A percentile compares a stretch with the other conserved stretches of the same genome.
These are phyloP conservation scores for Lathyrus sativus DNA, from an alignment of 306 rosid genomes.

Conservation along the genomic window DNA sequence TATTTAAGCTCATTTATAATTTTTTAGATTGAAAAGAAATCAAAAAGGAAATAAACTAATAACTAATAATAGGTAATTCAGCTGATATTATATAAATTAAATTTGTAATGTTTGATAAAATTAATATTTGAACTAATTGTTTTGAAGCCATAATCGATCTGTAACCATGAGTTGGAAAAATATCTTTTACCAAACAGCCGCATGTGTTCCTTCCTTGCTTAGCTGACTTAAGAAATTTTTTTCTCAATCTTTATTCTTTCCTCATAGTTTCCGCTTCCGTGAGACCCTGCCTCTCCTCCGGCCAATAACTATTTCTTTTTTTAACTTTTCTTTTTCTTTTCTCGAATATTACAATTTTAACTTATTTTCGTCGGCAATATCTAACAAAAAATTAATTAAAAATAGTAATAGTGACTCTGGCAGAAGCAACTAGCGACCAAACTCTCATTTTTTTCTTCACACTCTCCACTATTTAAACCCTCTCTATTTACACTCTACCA, in stretches of 20 bases:
- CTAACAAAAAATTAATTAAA: slow-evolving; percentile 6
- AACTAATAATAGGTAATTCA: too few species aligned
- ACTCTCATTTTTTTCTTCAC: not conserved
- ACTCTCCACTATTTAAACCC: slow-evolving; percentile 26
- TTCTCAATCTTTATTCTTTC: not conserved
- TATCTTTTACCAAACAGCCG: too few species aligned
- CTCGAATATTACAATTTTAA: not conserved
- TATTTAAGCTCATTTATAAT: too few species aligned
- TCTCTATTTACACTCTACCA: not conserved
- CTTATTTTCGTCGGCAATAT: slow-evolving; percentile 28
- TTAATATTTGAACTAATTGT: too few species aligned
- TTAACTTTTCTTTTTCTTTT: not conserved
- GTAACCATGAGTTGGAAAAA: too few species aligned
- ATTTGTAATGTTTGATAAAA: too few species aligned
- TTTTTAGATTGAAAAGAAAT: too few species aligned
- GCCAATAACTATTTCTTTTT: not conserved
- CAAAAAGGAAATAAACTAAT: too few species aligned
- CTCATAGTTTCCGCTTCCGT: slow-evolving; percentile 1
- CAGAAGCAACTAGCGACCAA: slow-evolving; percentile 22
- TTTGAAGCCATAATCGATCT: too few species aligned
- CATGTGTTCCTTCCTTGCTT: too few species aligned
- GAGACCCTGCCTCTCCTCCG: slow-evolving; percentile 13
- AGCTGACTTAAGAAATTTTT: too few species aligned
- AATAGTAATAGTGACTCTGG: slow-evolving; percentile 13
- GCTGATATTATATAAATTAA: too few species aligned